Evolutionary conservation across 2,329 filamentous ascomycete species (phyloP).

Genomic region (Monosporascus cannonballus): DNA sequence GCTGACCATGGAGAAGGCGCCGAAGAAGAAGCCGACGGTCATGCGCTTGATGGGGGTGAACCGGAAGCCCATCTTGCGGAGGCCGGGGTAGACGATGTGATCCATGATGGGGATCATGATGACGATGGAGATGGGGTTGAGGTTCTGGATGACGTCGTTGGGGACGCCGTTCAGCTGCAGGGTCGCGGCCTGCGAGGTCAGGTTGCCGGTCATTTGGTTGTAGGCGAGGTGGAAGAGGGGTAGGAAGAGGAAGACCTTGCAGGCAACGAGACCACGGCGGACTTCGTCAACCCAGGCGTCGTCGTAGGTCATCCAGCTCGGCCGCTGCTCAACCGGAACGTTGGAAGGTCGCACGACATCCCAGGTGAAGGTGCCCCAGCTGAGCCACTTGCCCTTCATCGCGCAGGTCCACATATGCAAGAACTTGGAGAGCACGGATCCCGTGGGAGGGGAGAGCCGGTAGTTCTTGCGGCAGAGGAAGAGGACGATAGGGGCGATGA

Average conservation of each 20-base stretch:
- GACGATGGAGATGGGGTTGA: constrained; percentile 68
- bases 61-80: constrained; percentile 55
- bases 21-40: constrained; percentile 61
- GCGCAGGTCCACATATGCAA: not conserved
- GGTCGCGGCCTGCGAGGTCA: constrained; percentile 56
- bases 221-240: constrained; percentile 54
- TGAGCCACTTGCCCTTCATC: constrained; percentile 1
- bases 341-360: not conserved
- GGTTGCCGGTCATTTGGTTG: constrained; percentile 53
- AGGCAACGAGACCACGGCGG: constrained; percentile 59
- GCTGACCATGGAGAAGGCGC: constrained; percentile 53
- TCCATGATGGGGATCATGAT: constrained; percentile 69
- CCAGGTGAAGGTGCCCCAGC: not conserved
- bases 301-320: constrained; percentile 71
- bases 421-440: constrained; percentile 5
- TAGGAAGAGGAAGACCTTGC: constrained; percentile 64
- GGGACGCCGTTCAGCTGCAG: constrained; percentile 64
- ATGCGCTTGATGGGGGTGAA: constrained; percentile 75
- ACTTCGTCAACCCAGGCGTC: constrained; percentile 78
- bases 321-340: constrained; percentile 20
- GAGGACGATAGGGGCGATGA: constrained; percentile 55
- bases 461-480: constrained; percentile 55
- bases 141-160: constrained; percentile 69
- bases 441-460: constrained; percentile 45
- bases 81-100: constrained; percentile 56